Base-by-base conservation (phyloP, 106 monocot species). In the Amphibolis antarctica region DNA sequence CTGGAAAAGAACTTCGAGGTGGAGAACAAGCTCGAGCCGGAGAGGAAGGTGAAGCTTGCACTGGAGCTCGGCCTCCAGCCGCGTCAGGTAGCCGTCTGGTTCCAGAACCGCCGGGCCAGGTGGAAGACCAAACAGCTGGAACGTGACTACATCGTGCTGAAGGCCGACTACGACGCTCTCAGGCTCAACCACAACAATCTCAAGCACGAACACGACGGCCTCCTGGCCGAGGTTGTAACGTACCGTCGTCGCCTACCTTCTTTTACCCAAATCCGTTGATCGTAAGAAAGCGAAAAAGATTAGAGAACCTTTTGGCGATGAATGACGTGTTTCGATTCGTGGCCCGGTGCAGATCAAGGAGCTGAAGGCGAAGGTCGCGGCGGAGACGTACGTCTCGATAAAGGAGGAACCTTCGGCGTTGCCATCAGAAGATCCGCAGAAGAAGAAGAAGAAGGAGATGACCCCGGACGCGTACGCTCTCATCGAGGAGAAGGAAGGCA, bases 61-160 rank as follows among this genome's bases (percentile, higher is more conserved):
- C 76, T 71, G 46, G 87, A 87, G 68, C 84, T 92, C 57, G 87
- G 87, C 26, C 72, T 92, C 25, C 81, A 88, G 73, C 87, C 92
- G 0, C 84, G 92, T 15, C 92, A 92, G 59, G 87, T 92, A 11
- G 87, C 92, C 19, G 82, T 92, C 54, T 92, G 92, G 92, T 92
- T 92, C 71, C 92, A 92, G 75, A 92, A 92, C 82, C 79, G 92
- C 30, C 87, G 92, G 12, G 92, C 92, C 4, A 63, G 92, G 47
- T 92, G 92, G 87, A 92, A 87, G 74, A 88, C 87, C 49, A 92
- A 88, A 80, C 81, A 82, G 61, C 84, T 92, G 17, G 92, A 92
- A 67, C 79, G 81, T 18, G 87, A 88, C 75, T 92, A 77, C 66
- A 63, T 43, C 21, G 53, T 66, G 10, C 84, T 92, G 42, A 82